Evolutionary conservation across 2,329 filamentous ascomycete genomes (phyloP), one percentile per base, ranked within the genome.

Genomic region (Trichophyton schoenleinii): DNA sequence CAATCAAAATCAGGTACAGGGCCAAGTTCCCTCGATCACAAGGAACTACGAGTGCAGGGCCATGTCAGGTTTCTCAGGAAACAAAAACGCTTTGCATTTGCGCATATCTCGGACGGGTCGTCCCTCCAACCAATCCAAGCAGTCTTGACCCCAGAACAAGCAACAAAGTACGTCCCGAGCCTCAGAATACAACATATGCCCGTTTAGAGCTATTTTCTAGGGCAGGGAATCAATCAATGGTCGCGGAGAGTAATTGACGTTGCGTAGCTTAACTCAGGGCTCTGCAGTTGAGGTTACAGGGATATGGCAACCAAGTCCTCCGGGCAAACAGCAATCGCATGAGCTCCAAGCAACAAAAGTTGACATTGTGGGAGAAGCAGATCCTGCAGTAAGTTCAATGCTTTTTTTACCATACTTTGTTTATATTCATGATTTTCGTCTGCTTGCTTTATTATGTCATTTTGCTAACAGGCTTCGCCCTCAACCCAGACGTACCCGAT

Each of bases 21-120:
- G 55, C 65, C 66, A 20, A 68, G 65, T 41, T 62, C 67, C 28
- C 66, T 73, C 25, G 73, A 76, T 62, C 69, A 74, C 63, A 68
- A 72, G 63, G 68, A 75, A 60, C 67, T 87, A 57, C 80, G 80
- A 62, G 78, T 96, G 67, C 82, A 87, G 71, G 92, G 91, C 64
- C 92, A 87, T 77, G 81, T 96, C 61, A 84, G 89, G 65, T 92
- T 89, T 3, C 86, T 96, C 63, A 83, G 92, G 64, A 88, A 89
- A 72, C 91, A 95, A 78, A 95, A 96, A 72, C 82, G 82, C 22
- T 80, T 87, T 63, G 86, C 87, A 3, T 97, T 99, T 75, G 87
- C 91, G 59, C 83, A 90, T 63, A 79, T 97, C 59, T 87, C 87
- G 9, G 94, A 99, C 78, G 94, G 94, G 52, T 95, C 91, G 11